These are phyloP conservation scores for Calonectria henricotiae DNA, from an alignment of 2,329 filamentous ascomycete genomes.

Conservation along the genomic window DNA sequence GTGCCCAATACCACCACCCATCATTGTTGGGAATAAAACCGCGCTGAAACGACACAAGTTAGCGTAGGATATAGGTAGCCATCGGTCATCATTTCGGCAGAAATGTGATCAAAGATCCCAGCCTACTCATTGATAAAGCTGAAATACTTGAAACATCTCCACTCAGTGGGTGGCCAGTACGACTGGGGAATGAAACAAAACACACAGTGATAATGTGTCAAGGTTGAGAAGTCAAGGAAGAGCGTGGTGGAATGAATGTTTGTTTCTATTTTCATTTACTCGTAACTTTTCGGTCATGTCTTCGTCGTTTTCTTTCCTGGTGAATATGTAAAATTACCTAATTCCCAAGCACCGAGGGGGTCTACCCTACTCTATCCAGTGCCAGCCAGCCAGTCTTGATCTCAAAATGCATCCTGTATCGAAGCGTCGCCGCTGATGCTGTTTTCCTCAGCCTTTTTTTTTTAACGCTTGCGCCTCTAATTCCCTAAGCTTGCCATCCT, in stretches of 20 bases:
- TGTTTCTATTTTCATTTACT: conserved; percentile 22
- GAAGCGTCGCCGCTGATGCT: conserved; percentile 29
- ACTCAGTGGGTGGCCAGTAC: background rate
- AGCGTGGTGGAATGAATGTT: conserved; percentile 9
- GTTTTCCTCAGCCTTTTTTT: conserved; percentile 31
- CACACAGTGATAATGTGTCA: background rate
- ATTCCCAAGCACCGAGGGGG: conserved; percentile 4
- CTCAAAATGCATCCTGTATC: conserved; percentile 22
- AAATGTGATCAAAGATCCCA: background rate
- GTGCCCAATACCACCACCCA: background rate
- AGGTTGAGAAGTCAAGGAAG: background rate
- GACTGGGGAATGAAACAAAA: conserved; percentile 16
- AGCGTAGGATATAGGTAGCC: background rate
- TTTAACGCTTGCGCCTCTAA: conserved; percentile 16
- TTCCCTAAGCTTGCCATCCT: background rate
- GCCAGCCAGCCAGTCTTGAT: conserved; percentile 36
- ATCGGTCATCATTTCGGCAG: conserved; percentile 1
- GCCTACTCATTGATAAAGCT: background rate
- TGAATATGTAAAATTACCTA: conserved; percentile 24
- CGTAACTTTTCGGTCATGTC: conserved; percentile 4
- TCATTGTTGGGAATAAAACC: background rate
- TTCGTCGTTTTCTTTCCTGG: conserved; percentile 5
- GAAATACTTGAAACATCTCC: conserved; percentile 17
- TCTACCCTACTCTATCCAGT: conserved; percentile 15
- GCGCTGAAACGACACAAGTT: background rate